A percentile compares a stretch with the other conserved stretches of the same genome.
These are phyloP conservation scores for Suillus paluster DNA, from an alignment of 768 basidiomycete species.

Conservation along the genomic window DNA sequence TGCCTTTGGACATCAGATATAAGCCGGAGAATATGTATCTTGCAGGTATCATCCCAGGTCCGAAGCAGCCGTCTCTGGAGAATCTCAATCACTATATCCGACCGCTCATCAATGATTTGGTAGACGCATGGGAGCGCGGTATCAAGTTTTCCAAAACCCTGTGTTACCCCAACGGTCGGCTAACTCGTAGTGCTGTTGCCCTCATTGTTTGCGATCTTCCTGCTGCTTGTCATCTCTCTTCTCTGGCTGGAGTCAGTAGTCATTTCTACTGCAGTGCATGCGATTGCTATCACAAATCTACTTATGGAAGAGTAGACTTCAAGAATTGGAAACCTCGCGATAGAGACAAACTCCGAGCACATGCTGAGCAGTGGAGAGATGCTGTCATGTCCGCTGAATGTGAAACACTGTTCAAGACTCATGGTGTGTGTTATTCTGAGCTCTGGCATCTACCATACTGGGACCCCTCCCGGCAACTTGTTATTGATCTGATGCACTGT, in stretches of 20 bases:
- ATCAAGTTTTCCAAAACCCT: slow-evolving; percentile 18
- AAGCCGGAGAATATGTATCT: no score
- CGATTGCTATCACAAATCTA: slow-evolving; percentile 15
- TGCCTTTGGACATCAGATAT: no score
- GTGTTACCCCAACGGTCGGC: slow-evolving; percentile 12
- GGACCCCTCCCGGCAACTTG: slow-evolving; percentile 15
- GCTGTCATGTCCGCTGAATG: slow-evolving; percentile 7
- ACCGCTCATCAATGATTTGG: no score
- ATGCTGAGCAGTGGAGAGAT: slow-evolving; percentile 14
- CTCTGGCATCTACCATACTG: slow-evolving; percentile 24
- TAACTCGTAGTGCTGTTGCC: slow-evolving; percentile 21
- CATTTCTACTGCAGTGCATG: slow-evolving; percentile 37
- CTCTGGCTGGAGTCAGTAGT: slow-evolving; percentile 25
- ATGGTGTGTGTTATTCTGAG: slow-evolving; percentile 19
- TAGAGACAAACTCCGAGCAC: slow-evolving; percentile 8
- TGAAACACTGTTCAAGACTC: slow-evolving; percentile 14
- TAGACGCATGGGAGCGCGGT: slow-evolving; percentile 18
- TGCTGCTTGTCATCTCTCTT: slow-evolving; percentile 24
- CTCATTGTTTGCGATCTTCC: slow-evolving; percentile 37
- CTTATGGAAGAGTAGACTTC: slow-evolving; percentile 8
- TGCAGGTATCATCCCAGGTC: no score
- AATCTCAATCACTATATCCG: no score
- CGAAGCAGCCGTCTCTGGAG: no score
- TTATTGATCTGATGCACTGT: slow-evolving; percentile 25
- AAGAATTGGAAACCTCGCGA: slow-evolving; percentile 18